Base-by-base conservation (phyloP, 306 rosid genomes). In the Sindora glabra region DNA sequence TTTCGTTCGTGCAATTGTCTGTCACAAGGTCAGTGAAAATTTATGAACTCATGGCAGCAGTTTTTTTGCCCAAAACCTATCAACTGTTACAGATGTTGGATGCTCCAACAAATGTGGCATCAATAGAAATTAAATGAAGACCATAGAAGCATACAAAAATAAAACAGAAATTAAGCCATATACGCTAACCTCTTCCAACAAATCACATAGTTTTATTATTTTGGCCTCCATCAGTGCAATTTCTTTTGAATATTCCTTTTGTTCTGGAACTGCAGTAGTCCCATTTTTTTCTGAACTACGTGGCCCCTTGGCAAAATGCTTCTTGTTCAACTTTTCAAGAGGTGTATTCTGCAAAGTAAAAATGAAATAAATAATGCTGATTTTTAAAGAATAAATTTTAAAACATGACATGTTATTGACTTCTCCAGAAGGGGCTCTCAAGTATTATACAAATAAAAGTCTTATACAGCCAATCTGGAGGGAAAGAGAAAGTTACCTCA, bases 241-340 rank as follows among this genome's bases (percentile, higher is more conserved):
- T 72, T 92, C 94, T 81, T 80, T 91, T 57, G 72, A 68, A 77
- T 70, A 86, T 64, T 64, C 83, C 21, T 64, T 76, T 56, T 59
- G 72, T 40, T 79, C 81, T 39, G 77, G 72, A 53, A 64, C 83
- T 46, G 63, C 77, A 55, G 77, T 74, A 56, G 60, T 72, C 72
- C 90, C 79, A 42, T 79, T 86, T 53, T 76, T 81, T 44, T 65
- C 76, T 57, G 65, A 60, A 34, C 71, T 72, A n/a, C 69, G 86
- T 6, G 83, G 65, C 38, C 82, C 90, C 77, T 83, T 92, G 5
- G 84, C 90, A 73, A 88, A 86, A 71, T 92, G 95, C 67, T 92
- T 92, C 77, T 61, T 89, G 52, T 92, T 94, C 85, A 92, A 71
- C 79, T 76, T 83, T 56, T 88, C 95, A 62, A 88, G 86, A 48